A percentile compares a stretch with the other conserved stretches of the same genome.
These are phyloP conservation scores for Paragyromitra xinjiangensis DNA, from an alignment of 495 filamentous ascomycete species.

Conservation along the genomic window DNA sequence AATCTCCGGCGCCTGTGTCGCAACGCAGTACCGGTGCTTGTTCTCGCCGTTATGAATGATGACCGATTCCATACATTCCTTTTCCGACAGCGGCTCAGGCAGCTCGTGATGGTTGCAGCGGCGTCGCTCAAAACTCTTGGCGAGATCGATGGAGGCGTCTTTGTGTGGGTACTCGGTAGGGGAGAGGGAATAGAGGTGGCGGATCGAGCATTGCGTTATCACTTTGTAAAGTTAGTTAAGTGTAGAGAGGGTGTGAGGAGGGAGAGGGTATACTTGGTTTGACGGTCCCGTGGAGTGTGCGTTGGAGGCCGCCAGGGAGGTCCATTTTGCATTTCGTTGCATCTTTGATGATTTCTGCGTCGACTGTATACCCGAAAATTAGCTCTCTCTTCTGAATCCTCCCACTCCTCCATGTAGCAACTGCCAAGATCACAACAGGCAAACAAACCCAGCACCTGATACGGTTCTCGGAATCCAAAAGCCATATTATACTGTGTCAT, in stretches of 20 bases:
- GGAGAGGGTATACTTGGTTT: constrained; percentile 72
- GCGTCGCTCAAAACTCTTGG: constrained; percentile 80
- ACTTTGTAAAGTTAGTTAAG: constrained; percentile 60
- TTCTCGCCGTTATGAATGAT: constrained; percentile 76
- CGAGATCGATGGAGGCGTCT: constrained; percentile 69
- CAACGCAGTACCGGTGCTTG: constrained; percentile 89
- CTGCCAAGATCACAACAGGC: neutral
- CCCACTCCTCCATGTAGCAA: neutral
- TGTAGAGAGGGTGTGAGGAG: neutral
- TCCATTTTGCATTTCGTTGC: constrained; percentile 82
- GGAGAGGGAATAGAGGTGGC: constrained; percentile 72
- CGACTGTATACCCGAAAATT: constrained; percentile 62
- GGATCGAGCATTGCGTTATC: constrained; percentile 73
- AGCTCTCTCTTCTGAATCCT: constrained; percentile 5
- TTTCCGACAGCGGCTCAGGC: constrained; percentile 74
- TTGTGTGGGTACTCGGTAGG: constrained; percentile 63
- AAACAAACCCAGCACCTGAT: constrained; percentile 80
- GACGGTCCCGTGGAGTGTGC: constrained; percentile 78
- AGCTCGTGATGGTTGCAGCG: constrained; percentile 89
- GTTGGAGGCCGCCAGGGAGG: constrained; percentile 72
- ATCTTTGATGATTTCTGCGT: constrained; percentile 80
- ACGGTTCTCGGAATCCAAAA: constrained; percentile 89
- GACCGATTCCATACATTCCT: constrained; percentile 79
- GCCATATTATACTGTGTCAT: constrained; percentile 88
- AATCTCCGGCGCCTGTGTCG: constrained; percentile 72